Base-by-base conservation (phyloP, 352 stramenopile genomes). In the Phytopythium cucurbitacearum region DNA sequence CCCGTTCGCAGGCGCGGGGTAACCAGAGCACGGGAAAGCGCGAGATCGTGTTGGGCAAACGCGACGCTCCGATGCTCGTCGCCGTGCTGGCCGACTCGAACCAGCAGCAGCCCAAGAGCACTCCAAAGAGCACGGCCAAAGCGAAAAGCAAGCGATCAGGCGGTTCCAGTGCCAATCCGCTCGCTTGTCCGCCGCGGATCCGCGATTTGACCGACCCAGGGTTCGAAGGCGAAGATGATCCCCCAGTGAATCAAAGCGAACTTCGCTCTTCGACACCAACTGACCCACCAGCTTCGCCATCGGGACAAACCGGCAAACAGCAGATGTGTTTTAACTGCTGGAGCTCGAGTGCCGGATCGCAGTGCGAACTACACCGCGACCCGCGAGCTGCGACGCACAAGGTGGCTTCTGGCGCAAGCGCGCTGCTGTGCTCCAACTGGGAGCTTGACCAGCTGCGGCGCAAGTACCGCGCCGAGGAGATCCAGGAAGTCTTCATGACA, bases 321-420 rank as follows among this genome's bases (percentile, higher is more conserved):
- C 53, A 35, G 6, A 62, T 89, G 5, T 98, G 91, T 62, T 98
- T 98, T 65, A 96, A 95, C 49, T 98, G 93, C 71, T 98, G 93
- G 93, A 96, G 84, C 41, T 80, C 90, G 8, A 95, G 88, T 48
- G 93, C 76, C 32, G 73, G 84, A 16, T 93, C 85, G 13, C 61
- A 78, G 56, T 98, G 68, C 59, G 95, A 89, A 9, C 48, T 73
- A 5, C 80, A 90, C 48, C 39, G 56, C 15, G 77, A 81, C 34
- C 63, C 78, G 7, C 73, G 63, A 40, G 69, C 82, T 12, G 40
- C 49, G 8, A 73, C 54, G 13, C 81, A 69, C 11, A 80, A 80
- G 16, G 62, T 87, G 21, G 71, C 71, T 33, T 53, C 66, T 32
- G 62, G 71, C 40, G 83, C 95, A 45, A 96, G 78, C 48, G 78